Evolutionary conservation across 2,329 filamentous ascomycete genomes (phyloP).

Genomic region (Cladosporium sp.): DNA sequence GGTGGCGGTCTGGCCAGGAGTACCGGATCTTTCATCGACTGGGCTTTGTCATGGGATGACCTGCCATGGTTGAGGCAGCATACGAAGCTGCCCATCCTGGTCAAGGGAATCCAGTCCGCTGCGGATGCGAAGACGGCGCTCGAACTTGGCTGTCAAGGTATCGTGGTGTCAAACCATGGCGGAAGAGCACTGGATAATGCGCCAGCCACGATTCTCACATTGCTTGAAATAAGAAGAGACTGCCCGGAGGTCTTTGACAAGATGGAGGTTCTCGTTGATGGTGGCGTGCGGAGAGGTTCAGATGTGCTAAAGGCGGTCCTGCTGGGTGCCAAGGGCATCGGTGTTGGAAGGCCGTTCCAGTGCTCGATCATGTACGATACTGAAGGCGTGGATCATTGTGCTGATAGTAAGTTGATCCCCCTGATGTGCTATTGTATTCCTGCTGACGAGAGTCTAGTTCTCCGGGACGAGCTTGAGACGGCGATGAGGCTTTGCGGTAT

Average conservation of each 20-base stretch:
- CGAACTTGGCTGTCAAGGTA: conserved; percentile 41
- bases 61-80: conserved; percentile 38
- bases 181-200: conserved; percentile 46
- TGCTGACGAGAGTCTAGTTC: conserved; percentile 25
- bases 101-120: conserved; percentile 41
- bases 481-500: conserved; percentile 64
- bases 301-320: conserved; percentile 65
- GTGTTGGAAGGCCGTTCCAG: conserved; percentile 58
- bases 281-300: conserved; percentile 58
- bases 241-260: conserved; percentile 56
- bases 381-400: conserved; percentile 47
- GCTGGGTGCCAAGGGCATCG: conserved; percentile 57
- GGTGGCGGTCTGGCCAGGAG: conserved; percentile 52
- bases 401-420: conserved; percentile 45
- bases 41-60: conserved; percentile 48
- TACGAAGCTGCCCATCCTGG: conserved; percentile 49
- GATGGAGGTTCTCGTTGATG: conserved; percentile 61
- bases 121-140: conserved; percentile 41
- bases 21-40: conserved; percentile 55
- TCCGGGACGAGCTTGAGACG: conserved; percentile 57
- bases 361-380: conserved; percentile 58
- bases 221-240: conserved; percentile 59
- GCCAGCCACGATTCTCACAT: conserved; percentile 52
- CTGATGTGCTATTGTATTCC: conserved; percentile 5
- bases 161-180: conserved; percentile 52